phyloP scores from a whole-genome alignment of 2,329 filamentous ascomycete species.

The Metarhizium anisopliae region DNA sequence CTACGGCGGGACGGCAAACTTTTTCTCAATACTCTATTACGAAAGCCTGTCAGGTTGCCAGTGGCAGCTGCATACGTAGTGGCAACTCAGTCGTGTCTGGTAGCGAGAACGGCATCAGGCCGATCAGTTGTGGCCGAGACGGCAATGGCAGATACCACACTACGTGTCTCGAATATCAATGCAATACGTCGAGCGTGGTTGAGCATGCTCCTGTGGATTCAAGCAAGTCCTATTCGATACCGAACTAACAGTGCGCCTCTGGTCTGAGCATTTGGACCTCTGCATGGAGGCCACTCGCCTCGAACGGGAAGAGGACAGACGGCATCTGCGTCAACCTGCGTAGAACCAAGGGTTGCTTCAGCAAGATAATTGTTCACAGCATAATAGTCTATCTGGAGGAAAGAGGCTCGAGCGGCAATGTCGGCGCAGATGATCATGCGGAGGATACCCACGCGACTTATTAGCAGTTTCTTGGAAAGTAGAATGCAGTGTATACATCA shows the following conservation, averaged over 20 bases:
- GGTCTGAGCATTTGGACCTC: background rate
- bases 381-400: background rate
- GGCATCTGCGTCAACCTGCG: background rate
- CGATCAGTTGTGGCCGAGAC: background rate
- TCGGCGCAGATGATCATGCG: background rate
- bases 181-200: background rate
- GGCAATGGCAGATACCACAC: background rate
- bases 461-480: too few relatives aligned
- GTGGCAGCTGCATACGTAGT: background rate
- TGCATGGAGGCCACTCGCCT: background rate
- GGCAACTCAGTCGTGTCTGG: background rate
- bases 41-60: background rate
- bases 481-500: too few relatives aligned
- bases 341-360: background rate
- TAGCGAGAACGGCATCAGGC: background rate
- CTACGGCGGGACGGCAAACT: background rate
- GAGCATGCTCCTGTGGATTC: too few relatives aligned
- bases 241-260: background rate
- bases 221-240: background rate
- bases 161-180: background rate
- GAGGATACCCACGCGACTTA: background rate
- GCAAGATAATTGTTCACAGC: too few relatives aligned
- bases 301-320: background rate
- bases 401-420: background rate
- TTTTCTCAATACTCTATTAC: background rate